These are phyloP conservation scores for Fusarium pseudoanthophilum DNA, from an alignment of 2,329 filamentous ascomycete genomes.

Conservation along the genomic window DNA sequence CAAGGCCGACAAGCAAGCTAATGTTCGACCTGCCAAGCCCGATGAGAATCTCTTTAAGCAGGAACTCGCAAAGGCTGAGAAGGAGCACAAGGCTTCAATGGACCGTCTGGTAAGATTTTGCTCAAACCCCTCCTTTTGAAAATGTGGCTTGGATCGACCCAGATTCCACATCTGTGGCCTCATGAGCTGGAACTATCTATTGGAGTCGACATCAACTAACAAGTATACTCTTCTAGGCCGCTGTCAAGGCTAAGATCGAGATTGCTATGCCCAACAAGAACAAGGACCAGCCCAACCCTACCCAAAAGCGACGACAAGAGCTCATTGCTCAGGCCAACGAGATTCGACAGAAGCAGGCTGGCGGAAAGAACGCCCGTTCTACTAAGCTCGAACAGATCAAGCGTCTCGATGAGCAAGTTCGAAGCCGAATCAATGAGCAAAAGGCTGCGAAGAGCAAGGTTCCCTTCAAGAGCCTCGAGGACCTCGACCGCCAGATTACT, in stretches of 20 bases:
- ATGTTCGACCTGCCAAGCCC: slow-evolving; percentile 81
- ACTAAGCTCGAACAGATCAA: slow-evolving; percentile 90
- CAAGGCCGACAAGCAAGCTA: slow-evolving; percentile 48
- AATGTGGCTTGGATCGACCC: slow-evolving; percentile 17
- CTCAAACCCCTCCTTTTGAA: slow-evolving; percentile 22
- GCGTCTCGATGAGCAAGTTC: slow-evolving; percentile 88
- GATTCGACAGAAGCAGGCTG: slow-evolving; percentile 88
- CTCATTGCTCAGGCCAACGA: slow-evolving; percentile 83
- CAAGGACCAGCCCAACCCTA: slow-evolving; percentile 82
- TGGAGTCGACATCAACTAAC: slow-evolving; percentile 27
- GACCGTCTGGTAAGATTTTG: slow-evolving; percentile 59
- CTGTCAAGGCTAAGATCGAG: slow-evolving; percentile 89
- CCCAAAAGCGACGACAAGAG: slow-evolving; percentile 85
- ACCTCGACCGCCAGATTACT: slow-evolving; percentile 85
- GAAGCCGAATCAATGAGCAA: slow-evolving; percentile 85
- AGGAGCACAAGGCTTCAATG: slow-evolving; percentile 83
- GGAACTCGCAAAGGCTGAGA: slow-evolving; percentile 82
- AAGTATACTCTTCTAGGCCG: slow-evolving; percentile 68
- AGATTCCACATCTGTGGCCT: slow-evolving; percentile 35
- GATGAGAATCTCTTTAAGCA: slow-evolving; percentile 88
- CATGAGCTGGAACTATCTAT: slow-evolving; percentile 12
- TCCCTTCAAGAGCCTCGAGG: slow-evolving; percentile 86
- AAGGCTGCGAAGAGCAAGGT: slow-evolving; percentile 85
- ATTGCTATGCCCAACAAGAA: slow-evolving; percentile 77
- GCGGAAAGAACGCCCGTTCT: slow-evolving; percentile 83